Conservation (phyloP, 768 basidiomycete genomes). For the Candolleomyces efflorescens region DNA sequence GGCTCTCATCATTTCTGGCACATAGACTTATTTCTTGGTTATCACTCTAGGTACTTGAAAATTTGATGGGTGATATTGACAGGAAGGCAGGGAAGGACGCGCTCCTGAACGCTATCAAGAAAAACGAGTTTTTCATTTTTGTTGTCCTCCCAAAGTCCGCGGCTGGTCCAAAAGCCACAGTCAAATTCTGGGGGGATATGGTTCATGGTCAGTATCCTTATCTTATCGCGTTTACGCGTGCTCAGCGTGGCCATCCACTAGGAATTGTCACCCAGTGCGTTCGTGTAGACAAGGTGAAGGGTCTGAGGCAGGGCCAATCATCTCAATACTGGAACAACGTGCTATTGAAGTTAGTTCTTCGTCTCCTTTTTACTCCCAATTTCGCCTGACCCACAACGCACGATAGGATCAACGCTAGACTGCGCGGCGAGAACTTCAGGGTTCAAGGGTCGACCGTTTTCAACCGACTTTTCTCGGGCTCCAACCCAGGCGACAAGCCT, state of each 20-base stretch:
- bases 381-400: not conserved
- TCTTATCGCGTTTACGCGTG: too few species aligned
- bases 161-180: conserved; percentile 33
- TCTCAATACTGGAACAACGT: conserved; percentile 54
- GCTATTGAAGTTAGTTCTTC: conserved; percentile 42
- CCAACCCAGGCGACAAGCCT: too few species aligned
- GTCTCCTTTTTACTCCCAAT: not conserved
- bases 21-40: too few species aligned
- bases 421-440: conserved; percentile 47
- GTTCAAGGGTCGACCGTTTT: conserved; percentile 15
- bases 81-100: not conserved
- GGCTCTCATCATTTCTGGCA: too few species aligned
- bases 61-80: not conserved
- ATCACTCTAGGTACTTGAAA: not conserved
- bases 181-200: conserved; percentile 57
- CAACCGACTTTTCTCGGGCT: too few species aligned
- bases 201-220: too few species aligned
- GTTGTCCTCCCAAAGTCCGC: conserved; percentile 48
- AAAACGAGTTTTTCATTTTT: conserved; percentile 26
- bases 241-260: too few species aligned
- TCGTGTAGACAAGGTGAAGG: not conserved
- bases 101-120: not conserved
- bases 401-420: conserved; percentile 47
- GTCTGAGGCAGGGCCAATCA: conserved; percentile 22
- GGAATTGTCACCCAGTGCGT: conserved; percentile 14